phyloP scores from a whole-genome alignment of 306 rosid species.

The Geum urbanum region DNA sequence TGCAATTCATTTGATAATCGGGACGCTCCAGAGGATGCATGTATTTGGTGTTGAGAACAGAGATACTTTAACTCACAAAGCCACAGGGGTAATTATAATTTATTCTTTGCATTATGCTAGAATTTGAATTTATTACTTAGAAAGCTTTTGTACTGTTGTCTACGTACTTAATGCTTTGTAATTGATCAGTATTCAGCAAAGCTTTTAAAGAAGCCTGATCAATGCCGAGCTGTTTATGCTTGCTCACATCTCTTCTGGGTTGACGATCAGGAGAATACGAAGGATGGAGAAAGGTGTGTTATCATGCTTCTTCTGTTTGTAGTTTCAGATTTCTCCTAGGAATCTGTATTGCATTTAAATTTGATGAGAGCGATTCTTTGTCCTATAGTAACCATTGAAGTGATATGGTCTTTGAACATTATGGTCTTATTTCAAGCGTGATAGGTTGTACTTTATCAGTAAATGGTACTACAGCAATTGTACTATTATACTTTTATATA shows the following conservation, averaged over 20 bases:
- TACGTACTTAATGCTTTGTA: constrained; percentile 13
- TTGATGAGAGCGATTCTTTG: background rate
- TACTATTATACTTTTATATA: background rate
- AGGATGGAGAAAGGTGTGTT: constrained; percentile 95
- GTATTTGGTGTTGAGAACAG: constrained; percentile 97
- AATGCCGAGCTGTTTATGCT: constrained; percentile 89
- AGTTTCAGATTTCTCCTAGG: background rate
- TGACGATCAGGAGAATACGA: constrained; percentile 78
- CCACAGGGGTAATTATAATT: constrained; percentile 80
- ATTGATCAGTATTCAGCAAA: constrained; percentile 78
- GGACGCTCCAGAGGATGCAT: constrained; percentile 99
- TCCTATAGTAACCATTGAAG: background rate
- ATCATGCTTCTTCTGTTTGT: constrained; percentile 9
- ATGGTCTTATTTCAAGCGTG: background rate
- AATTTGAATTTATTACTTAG: background rate
- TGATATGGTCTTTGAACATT: background rate
- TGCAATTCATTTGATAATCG: constrained; percentile 86
- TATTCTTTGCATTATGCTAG: no score
- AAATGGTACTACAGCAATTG: background rate
- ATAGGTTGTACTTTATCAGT: background rate
- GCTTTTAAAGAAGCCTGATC: constrained; percentile 96
- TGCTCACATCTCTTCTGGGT: constrained; percentile 96
- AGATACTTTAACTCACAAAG: constrained; percentile 99
- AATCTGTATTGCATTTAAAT: background rate
- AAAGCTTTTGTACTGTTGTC: background rate